phyloP scores from a whole-genome alignment of 495 filamentous ascomycete genomes.

The Talaromyces nanjingensis region DNA sequence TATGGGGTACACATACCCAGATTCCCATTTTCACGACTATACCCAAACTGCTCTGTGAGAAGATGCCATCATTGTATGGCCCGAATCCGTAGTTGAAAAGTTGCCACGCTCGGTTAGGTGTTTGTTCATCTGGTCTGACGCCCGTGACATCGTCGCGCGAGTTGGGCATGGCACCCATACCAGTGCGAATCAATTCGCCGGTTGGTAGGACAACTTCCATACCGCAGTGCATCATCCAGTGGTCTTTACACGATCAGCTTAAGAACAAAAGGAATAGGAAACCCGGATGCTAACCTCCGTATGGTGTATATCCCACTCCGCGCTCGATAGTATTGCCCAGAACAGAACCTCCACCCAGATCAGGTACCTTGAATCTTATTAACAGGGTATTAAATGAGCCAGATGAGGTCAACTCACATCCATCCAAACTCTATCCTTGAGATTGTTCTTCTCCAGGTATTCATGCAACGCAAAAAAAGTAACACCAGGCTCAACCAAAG shows the following conservation, averaged over 20 bases:
- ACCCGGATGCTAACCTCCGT: constrained; percentile 19
- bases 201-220: constrained; percentile 51
- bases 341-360: constrained; percentile 50
- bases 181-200: constrained; percentile 48
- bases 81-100: constrained; percentile 50
- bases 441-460: too few relatives aligned
- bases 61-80: constrained; percentile 50
- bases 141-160: neutral
- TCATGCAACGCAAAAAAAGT: too few relatives aligned
- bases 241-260: constrained; percentile 26
- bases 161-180: constrained; percentile 43
- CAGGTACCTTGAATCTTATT: constrained; percentile 27
- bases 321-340: constrained; percentile 51
- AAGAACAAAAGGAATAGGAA: constrained; percentile 9
- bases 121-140: constrained; percentile 14
- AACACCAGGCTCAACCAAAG: too few relatives aligned
- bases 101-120: constrained; percentile 30
- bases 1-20: constrained; percentile 16
- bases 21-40: constrained; percentile 57
- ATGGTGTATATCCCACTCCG: constrained; percentile 50
- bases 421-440: too few relatives aligned
- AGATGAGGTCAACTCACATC: too few relatives aligned
- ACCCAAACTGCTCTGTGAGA: constrained; percentile 50
- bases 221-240: constrained; percentile 48
- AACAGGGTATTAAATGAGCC: too few relatives aligned